A percentile compares a stretch with the other conserved stretches of the same genome.
Conservation (phyloP, 1,284 basidiomycete species). For the Austroboletus novae-zelandiae region DNA sequence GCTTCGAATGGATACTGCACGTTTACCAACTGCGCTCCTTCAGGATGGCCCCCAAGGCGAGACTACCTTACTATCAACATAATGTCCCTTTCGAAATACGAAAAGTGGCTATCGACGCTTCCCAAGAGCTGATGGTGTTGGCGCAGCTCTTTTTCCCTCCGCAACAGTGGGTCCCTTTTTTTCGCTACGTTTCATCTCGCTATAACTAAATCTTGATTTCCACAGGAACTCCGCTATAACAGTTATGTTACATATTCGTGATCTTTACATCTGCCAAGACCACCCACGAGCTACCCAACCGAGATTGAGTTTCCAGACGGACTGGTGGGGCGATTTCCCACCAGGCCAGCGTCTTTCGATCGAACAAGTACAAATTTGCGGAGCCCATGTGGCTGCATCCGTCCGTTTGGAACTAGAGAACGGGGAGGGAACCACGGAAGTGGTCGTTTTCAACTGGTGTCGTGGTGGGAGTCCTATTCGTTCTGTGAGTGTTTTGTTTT, state of each 20-base stretch:
- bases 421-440: slow-evolving; percentile 32
- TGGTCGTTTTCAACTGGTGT: slow-evolving; percentile 31
- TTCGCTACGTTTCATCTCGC: slow-evolving; percentile 1
- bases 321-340: slow-evolving; percentile 34
- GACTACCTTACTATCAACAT: slow-evolving; percentile 49
- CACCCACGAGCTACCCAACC: slow-evolving; percentile 27
- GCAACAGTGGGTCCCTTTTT: slow-evolving; percentile 17
- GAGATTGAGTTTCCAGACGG: slow-evolving; percentile 30
- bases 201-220: slow-evolving; percentile 1
- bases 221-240: slow-evolving; percentile 26
- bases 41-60: slow-evolving; percentile 44
- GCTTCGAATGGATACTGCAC: slow-evolving; percentile 41
- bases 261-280: slow-evolving; percentile 28
- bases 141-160: slow-evolving; percentile 36
- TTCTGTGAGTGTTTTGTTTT: slow-evolving; percentile 18
- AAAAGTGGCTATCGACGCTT: slow-evolving; percentile 47
- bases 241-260: slow-evolving; percentile 29
- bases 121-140: slow-evolving; percentile 49
- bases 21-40: slow-evolving; percentile 54
- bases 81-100: slow-evolving; percentile 46
- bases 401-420: slow-evolving; percentile 32
- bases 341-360: slow-evolving; percentile 33
- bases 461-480: slow-evolving; percentile 27
- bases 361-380: slow-evolving; percentile 31
- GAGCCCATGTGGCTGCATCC: slow-evolving; percentile 25